A percentile compares a stretch with the other conserved stretches of the same genome.
Evolutionary conservation across 2,329 filamentous ascomycete species (phyloP).

Genomic region (Fusarium sp.): DNA sequence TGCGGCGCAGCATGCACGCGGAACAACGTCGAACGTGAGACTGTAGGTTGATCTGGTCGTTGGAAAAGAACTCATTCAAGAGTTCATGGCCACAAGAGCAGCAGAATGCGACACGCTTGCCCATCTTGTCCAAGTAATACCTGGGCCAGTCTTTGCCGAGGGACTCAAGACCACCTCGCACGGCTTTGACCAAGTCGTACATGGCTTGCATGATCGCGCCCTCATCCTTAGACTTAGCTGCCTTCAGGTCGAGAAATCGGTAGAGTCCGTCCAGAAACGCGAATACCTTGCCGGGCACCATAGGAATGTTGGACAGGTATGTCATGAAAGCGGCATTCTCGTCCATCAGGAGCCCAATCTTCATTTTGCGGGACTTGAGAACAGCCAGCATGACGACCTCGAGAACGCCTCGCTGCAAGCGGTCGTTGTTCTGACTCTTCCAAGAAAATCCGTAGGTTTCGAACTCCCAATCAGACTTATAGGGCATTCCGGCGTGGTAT

Average conservation of each 20-base stretch:
- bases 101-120: constrained; percentile 46
- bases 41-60: neutral
- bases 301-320: constrained; percentile 49
- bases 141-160: constrained; percentile 38
- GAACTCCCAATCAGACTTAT: neutral
- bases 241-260: constrained; percentile 46
- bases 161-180: constrained; percentile 46
- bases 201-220: constrained; percentile 36
- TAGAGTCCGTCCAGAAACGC: constrained; percentile 52
- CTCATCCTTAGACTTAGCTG: neutral
- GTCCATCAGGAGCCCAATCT: constrained; percentile 49
- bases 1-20: constrained; percentile 48
- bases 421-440: constrained; percentile 39
- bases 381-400: constrained; percentile 52
- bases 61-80: constrained; percentile 49
- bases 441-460: constrained; percentile 51
- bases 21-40: constrained; percentile 46
- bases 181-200: constrained; percentile 53
- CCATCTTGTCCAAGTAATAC: constrained; percentile 48
- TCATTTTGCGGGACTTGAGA: constrained; percentile 51
- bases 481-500: constrained; percentile 49
- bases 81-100: constrained; percentile 53
- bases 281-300: constrained; percentile 46
- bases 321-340: constrained; percentile 48
- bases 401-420: constrained; percentile 52